phyloP scores from a whole-genome alignment of 202 grass and related monocot species.

The Setaria viridis region DNA sequence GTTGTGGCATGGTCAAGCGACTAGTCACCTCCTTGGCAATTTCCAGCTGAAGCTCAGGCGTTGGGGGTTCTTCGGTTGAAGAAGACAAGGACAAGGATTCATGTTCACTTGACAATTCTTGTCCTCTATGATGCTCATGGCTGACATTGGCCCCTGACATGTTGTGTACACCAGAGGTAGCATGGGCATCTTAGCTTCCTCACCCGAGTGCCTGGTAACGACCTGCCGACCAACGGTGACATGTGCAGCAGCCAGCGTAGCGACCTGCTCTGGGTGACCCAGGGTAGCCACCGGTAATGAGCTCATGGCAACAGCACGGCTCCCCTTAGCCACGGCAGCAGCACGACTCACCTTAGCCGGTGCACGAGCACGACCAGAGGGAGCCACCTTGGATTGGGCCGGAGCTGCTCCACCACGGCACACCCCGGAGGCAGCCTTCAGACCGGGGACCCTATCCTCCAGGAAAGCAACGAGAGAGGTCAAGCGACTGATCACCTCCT shows the following conservation, averaged over 20 bases:
- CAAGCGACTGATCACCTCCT: too few relatives aligned
- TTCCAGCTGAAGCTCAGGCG: not conserved
- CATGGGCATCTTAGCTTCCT: not conserved
- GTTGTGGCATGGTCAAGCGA: not conserved
- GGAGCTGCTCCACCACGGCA: too few relatives aligned
- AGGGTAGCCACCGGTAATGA: not conserved
- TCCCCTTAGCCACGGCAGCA: not conserved
- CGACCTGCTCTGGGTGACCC: not conserved
- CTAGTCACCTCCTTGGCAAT: not conserved
- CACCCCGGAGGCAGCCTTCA: too few relatives aligned
- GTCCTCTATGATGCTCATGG: constrained; percentile 16
- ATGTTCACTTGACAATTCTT: not conserved
- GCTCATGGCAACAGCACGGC: not conserved
- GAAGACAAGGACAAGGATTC: not conserved
- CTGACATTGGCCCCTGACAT: not conserved
- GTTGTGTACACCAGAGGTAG: not conserved
- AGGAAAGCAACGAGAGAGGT: too few relatives aligned
- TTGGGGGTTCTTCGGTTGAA: too few relatives aligned
- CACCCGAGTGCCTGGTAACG: not conserved
- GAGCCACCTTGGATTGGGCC: too few relatives aligned
- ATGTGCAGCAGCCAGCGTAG: not conserved
- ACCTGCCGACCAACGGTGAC: not conserved
- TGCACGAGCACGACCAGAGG: too few relatives aligned
- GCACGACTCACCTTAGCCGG: not conserved
- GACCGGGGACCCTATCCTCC: too few relatives aligned